These are phyloP conservation scores for Rossbeevera mucosa DNA, from an alignment of 768 basidiomycete genomes.

Conservation along the genomic window DNA sequence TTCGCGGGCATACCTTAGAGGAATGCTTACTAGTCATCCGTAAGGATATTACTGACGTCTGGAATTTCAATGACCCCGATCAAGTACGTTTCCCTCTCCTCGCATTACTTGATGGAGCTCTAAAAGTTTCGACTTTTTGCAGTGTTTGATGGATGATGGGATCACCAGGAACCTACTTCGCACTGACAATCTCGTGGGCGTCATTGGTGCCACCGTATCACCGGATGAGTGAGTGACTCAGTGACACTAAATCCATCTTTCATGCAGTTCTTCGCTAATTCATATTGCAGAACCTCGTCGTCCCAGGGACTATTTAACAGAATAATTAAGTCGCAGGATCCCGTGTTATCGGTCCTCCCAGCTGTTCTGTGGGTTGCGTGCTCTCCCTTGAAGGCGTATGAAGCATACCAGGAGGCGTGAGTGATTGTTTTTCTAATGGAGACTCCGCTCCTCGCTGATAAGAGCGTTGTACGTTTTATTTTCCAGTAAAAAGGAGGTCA, in stretches of 20 bases:
- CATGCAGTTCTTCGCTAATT: neutral
- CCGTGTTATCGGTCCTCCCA: neutral
- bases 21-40: neutral
- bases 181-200: too few relatives aligned
- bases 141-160: neutral
- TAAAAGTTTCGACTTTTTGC: neutral
- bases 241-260: neutral
- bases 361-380: neutral
- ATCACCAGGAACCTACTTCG: neutral
- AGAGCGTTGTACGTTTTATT: neutral
- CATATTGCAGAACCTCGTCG: conserved; percentile 2
- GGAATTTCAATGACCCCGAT: neutral
- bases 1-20: neutral
- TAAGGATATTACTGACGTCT: neutral
- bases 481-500: neutral
- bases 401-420: neutral
- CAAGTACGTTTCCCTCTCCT: neutral
- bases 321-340: neutral
- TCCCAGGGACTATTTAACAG: neutral
- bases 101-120: too few relatives aligned
- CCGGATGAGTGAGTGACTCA: neutral
- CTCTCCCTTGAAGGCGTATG: too few relatives aligned
- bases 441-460: neutral
- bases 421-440: neutral
- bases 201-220: neutral